Evolutionary conservation across 139 green algal species (phyloP).

Genomic region (Trebouxia sp.): DNA sequence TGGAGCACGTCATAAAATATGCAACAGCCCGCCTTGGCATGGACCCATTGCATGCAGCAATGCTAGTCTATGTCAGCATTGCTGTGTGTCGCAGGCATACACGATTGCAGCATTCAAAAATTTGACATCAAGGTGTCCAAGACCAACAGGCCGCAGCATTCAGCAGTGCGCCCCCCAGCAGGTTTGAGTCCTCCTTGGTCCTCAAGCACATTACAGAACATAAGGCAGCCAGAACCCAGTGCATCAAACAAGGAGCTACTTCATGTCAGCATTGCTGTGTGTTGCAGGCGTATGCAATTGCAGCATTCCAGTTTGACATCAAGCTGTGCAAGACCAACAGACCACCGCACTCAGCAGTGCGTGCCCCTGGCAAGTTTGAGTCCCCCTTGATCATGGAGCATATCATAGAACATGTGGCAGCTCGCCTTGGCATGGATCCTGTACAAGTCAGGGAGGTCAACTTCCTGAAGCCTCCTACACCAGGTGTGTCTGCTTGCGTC

Average conservation of each 20-base stretch:
- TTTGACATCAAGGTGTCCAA: constrained; percentile 33
- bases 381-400: constrained; percentile 46
- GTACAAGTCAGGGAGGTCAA: constrained; percentile 39
- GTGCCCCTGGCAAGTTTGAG: constrained; percentile 40
- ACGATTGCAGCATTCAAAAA: constrained; percentile 23
- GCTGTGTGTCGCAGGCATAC: constrained; percentile 43
- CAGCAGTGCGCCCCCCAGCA: constrained; percentile 42
- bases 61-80: no score
- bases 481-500: constrained; percentile 1
- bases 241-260: no score
- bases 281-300: constrained; percentile 41
- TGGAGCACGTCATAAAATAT: constrained; percentile 54
- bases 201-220: background rate
- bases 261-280: no score
- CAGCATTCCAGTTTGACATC: constrained; percentile 28
- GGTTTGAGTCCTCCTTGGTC: constrained; percentile 37
- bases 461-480: constrained; percentile 32
- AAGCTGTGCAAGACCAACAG: constrained; percentile 35
- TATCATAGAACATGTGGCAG: constrained; percentile 56
- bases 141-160: constrained; percentile 43
- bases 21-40: constrained; percentile 40
- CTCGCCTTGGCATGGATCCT: constrained; percentile 36
- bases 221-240: background rate
- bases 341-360: constrained; percentile 44
- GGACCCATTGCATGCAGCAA: no score